Evolutionary conservation across 495 filamentous ascomycete species (phyloP), one percentile per base, ranked within the genome.

Genomic region (Daldinia vernicosa): DNA sequence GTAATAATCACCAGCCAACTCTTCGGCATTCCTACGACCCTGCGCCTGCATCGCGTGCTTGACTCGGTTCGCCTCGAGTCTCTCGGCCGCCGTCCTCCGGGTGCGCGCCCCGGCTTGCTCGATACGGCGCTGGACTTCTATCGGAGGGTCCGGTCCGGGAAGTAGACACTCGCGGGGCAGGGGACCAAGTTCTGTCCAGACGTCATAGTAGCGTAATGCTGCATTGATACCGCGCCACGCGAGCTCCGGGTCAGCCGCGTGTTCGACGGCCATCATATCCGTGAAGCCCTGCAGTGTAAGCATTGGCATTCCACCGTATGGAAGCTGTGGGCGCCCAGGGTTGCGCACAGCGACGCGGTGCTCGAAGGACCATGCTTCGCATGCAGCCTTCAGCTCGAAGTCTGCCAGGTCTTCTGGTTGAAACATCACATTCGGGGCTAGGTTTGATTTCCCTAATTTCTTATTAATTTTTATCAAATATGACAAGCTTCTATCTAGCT

Each of bases 241-340:
- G 12, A 19, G 17, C 19, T 57, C 47, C 45, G 60, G 57, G 24
- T 24, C 33, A 30, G 30, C 12, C 27, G 58, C 60, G 28, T 57
- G 33, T 17, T 66, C 60, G 9, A 55, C 47, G 6, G 67, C 33
- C 47, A 61, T 55, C 54, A 55, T 56, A 11, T 59, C 45, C 7
- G 57, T 53, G 4, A 66, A 11, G 8, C 9, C 43, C 43, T 9
- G 19, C 43, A 47, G 43, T 9, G 43, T 47, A 47, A 47, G 43
- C 43, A 61, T 54, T 54, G 65, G 69, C 69, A 72, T 72, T 15
- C 67, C 66, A 35, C 66, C 67, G 54, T 63, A 55, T 15, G 37
- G 70, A n/a, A 70, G 45, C 26, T 58, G 47, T 52, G 45, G 26
- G 6, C 60, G 27, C 19, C 43, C 24, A 15, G 66, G 59, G 24